Base-by-base conservation (phyloP, 1,139 yeast genomes). In the Saccharomyces hybrid region DNA sequence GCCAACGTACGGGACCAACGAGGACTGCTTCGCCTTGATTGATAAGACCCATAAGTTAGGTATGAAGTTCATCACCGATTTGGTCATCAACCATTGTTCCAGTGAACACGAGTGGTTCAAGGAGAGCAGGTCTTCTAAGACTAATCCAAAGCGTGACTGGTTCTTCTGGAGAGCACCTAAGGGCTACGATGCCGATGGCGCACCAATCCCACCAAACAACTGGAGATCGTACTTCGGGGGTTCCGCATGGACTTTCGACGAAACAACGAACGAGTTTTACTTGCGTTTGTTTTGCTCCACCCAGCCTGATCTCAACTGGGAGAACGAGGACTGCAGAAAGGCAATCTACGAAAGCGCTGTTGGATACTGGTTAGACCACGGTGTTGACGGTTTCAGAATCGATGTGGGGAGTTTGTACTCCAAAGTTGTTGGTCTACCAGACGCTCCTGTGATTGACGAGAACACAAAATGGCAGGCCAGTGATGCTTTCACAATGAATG, bases 281-380 rank as follows among this genome's bases (percentile, higher is more conserved):
- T 71, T 81, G 58, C 78, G 75, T 54, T 69, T 80, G 50, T 81
- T 79, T 64, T 82, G 83, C 29, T 67, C 64, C 51, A 66, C 77
- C 32, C 85, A 81, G 65, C 84, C 84, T 14, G 85, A 81, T 61
- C 71, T 81, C 61, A 81, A 81, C 65, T 81, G 85, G 85, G 84
- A 80, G 62, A 79, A 76, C 61, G 77, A 74, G 58, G 79, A 71
- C 52, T 72, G 77, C 42, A 72, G 84, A 66, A 65, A 76, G 14
- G 84, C 82, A 29, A 77, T 81, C 55, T 78, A 79, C 64, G 70
- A 78, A 48, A 69, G 72, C 16, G 81, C 82, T 12, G 68, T 81
- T 64, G 72, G 71, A 29, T 81, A 73, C 66, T 81, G 85, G 85
- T 76, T 75, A 56, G 78, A 79, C 53, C 74, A 74, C 61, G 85